Conservation (phyloP, 176 grass and related monocot species). For the Triticum aestivum region DNA sequence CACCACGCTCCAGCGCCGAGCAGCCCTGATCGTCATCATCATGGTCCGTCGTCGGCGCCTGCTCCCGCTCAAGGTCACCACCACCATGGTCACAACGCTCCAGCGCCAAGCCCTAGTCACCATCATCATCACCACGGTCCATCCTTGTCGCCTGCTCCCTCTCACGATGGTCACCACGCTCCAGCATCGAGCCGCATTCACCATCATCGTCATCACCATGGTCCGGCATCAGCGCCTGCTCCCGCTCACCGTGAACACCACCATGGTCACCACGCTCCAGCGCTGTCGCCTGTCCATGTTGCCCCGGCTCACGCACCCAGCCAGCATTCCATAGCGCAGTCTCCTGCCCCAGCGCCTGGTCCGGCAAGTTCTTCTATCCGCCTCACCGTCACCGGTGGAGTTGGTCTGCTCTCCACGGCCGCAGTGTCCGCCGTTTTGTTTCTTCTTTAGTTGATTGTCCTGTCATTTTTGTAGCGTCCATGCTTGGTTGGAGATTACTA, state of each 20-base stretch:
- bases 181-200: neutral
- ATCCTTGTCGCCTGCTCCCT: too few species aligned
- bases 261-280: neutral
- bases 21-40: too few species aligned
- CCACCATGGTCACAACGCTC: too few species aligned
- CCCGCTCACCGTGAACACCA: neutral
- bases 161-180: neutral
- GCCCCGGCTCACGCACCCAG: too few species aligned
- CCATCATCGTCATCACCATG: too few species aligned
- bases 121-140: too few species aligned
- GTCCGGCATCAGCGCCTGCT: too few species aligned
- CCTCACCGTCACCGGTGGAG: neutral
- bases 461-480: neutral
- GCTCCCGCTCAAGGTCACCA: too few species aligned
- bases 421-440: neutral
- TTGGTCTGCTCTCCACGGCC: neutral
- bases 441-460: neutral
- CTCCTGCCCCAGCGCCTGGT: neutral
- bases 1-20: neutral
- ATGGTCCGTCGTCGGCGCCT: neutral
- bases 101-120: too few species aligned
- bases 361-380: neutral
- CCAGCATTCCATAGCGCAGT: too few species aligned
- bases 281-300: too few species aligned
- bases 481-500: neutral